These are phyloP conservation scores for Danielia reshetovae DNA, from an alignment of 805 yeast species.

Conservation along the genomic window DNA sequence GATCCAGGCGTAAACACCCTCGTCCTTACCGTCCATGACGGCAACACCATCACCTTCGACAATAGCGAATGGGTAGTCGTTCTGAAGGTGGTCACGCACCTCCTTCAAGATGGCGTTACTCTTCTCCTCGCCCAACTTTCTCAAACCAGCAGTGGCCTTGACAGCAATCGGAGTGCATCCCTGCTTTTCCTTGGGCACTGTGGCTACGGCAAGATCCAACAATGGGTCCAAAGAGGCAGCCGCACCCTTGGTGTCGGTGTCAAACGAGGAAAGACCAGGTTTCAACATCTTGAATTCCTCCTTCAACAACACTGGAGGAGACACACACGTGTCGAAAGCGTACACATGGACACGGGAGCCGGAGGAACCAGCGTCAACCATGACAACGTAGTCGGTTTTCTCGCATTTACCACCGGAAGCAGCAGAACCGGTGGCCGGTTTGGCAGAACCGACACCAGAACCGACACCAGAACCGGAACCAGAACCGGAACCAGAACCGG, in stretches of 20 bases:
- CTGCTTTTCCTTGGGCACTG: slow-evolving; percentile 70
- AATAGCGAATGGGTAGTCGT: slow-evolving; percentile 87
- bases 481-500: not conserved
- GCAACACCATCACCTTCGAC: slow-evolving; percentile 83
- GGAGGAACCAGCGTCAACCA: slow-evolving; percentile 98
- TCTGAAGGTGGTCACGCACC: slow-evolving; percentile 71
- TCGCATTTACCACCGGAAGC: slow-evolving; percentile 18
- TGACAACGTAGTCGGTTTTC: slow-evolving; percentile 68
- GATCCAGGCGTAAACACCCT: slow-evolving; percentile 99
- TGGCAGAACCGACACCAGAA: not conserved
- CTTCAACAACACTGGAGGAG: slow-evolving; percentile 74
- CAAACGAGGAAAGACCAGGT: slow-evolving; percentile 88
- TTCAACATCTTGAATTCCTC: slow-evolving; percentile 86
- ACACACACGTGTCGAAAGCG: slow-evolving; percentile 79
- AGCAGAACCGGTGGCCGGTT: slow-evolving; percentile 1
- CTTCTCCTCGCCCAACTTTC: slow-evolving; percentile 76
- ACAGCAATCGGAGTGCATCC: slow-evolving; percentile 92
- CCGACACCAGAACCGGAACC: not conserved
- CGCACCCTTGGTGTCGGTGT: slow-evolving; percentile 76
- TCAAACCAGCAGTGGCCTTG: slow-evolving; percentile 96
- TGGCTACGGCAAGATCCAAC: slow-evolving; percentile 66
- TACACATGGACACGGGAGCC: slow-evolving; percentile 96
- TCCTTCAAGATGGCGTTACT: slow-evolving; percentile 67
- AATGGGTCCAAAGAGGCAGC: slow-evolving; percentile 87
- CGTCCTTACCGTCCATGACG: slow-evolving; percentile 94